Base-by-base conservation (phyloP, 2,329 filamentous ascomycete genomes). In the Diaporthe sp. region DNA sequence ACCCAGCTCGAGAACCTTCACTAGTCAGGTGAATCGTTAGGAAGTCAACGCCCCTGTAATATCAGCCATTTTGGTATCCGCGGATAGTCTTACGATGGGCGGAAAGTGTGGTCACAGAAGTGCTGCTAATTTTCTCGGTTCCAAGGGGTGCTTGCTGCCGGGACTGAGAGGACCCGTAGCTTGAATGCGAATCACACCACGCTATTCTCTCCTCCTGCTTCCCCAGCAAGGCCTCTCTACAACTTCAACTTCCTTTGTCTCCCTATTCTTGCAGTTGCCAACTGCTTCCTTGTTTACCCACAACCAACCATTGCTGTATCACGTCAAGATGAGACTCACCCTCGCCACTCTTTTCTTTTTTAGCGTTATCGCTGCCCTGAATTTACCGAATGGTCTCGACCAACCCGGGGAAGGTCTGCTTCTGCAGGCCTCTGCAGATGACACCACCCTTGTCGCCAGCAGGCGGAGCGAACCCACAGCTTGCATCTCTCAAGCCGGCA, bases 401-500 rank as follows among this genome's bases (percentile, higher is more conserved):
- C 22, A 73, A 55, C 17, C 22, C 6, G 58, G 22, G 20, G 17
- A 44, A n/a, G 47, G n/a, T 42, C 34, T 42, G 22, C 71, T 53
- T 25, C 47, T 44, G 58, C 55, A 20, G 49, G 34, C 17, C 22
- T 42, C 44, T 63, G 34, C 71, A 72, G 44, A 42, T 9, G 42
- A 31, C n/a, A 34, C 47, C n/a, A 55, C 58, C 58, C 47, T 22
- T 15, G 34, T n/a, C 10, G 13, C 28, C 7, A 61, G 31, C 17
- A 55, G 61, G 37, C 47, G 71, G 4, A 39, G 34, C 47, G 58
- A 73, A 25, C 31, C 60, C 17, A 58, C 67, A 42, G 63, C 67
- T 3, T 78, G 77, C 74, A 68, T 63, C 53, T 42, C 71, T 9
- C 76, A 77, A 20, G 61, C 63, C 47, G 76, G 42, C 73, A 78